Evolutionary conservation across 2,329 filamentous ascomycete genomes (phyloP).

Genomic region (Aspergillus bombycis): DNA sequence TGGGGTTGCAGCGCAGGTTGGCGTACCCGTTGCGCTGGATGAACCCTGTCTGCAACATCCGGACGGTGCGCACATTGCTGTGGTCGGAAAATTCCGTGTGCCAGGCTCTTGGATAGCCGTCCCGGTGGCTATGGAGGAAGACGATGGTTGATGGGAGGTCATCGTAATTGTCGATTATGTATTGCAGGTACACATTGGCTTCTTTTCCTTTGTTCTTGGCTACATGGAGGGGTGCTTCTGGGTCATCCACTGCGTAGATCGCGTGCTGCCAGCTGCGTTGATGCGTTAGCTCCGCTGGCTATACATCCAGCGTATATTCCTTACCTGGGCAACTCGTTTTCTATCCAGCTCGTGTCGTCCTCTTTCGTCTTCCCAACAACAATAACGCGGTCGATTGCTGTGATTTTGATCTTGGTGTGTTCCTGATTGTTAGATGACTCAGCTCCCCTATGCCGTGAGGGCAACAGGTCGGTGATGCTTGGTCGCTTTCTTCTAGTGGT

Average conservation of each 20-base stretch:
- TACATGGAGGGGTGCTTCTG: constrained; percentile 24
- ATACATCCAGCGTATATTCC: constrained; percentile 4
- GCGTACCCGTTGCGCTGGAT: constrained; percentile 58
- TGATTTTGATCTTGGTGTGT: constrained; percentile 17
- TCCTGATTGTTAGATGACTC: not conserved
- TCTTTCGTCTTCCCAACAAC: constrained; percentile 45
- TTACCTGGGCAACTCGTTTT: constrained; percentile 47
- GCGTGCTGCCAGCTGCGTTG: constrained; percentile 45
- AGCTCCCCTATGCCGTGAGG: not conserved
- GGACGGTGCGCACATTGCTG: constrained; percentile 55
- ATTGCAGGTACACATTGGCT: constrained; percentile 49
- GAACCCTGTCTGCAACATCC: constrained; percentile 51
- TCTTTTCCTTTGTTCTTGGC: constrained; percentile 47
- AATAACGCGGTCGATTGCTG: constrained; percentile 26
- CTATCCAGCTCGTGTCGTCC: constrained; percentile 50
- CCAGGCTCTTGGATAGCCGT: constrained; percentile 45
- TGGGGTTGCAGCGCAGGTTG: constrained; percentile 58
- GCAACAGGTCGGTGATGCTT: constrained; percentile 8
- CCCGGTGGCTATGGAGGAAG: constrained; percentile 61
- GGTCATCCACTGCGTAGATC: constrained; percentile 46
- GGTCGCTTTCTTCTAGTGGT: not conserved
- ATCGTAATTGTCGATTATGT: constrained; percentile 50
- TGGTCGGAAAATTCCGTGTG: constrained; percentile 60
- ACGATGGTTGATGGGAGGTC: constrained; percentile 54
- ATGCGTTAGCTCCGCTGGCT: not conserved